phyloP scores from a whole-genome alignment of 768 basidiomycete genomes.

The Cubamyces sp. region DNA sequence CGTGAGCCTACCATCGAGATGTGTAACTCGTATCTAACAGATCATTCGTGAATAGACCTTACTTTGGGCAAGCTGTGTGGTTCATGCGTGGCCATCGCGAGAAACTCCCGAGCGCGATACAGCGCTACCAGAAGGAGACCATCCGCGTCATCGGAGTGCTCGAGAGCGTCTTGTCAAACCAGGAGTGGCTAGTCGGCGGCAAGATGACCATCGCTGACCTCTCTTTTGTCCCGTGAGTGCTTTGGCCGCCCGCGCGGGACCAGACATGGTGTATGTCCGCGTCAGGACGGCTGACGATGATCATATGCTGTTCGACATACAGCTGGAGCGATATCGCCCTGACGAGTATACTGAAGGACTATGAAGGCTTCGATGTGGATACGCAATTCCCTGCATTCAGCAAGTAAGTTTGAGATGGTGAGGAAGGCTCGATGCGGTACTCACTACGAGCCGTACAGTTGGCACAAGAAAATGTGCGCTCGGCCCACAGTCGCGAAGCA shows the following conservation, averaged over 20 bases:
- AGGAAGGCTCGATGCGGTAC: too few relatives aligned
- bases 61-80: conserved; percentile 35
- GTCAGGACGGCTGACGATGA: too few relatives aligned
- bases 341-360: conserved; percentile 11
- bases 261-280: too few relatives aligned
- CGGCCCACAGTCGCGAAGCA: conserved; percentile 21
- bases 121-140: conserved; percentile 37
- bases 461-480: conserved; percentile 29
- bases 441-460: conserved; percentile 11
- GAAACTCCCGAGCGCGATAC: conserved; percentile 34
- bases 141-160: conserved; percentile 34
- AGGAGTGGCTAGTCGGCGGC: conserved; percentile 34
- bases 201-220: conserved; percentile 34
- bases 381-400: conserved; percentile 29
- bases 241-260: too few relatives aligned
- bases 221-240: conserved; percentile 21
- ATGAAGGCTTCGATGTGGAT: conserved; percentile 19
- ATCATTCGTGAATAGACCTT: conserved; percentile 19
- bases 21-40: neutral
- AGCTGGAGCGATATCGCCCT: conserved; percentile 28
- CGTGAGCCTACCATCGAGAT: neutral
- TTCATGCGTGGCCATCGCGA: conserved; percentile 34
- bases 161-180: conserved; percentile 34
- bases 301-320: too few relatives aligned
- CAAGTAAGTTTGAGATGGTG: conserved; percentile 12